phyloP scores from a whole-genome alignment of 2,329 filamentous ascomycete genomes.

The Periglandula ipomoeae region DNA sequence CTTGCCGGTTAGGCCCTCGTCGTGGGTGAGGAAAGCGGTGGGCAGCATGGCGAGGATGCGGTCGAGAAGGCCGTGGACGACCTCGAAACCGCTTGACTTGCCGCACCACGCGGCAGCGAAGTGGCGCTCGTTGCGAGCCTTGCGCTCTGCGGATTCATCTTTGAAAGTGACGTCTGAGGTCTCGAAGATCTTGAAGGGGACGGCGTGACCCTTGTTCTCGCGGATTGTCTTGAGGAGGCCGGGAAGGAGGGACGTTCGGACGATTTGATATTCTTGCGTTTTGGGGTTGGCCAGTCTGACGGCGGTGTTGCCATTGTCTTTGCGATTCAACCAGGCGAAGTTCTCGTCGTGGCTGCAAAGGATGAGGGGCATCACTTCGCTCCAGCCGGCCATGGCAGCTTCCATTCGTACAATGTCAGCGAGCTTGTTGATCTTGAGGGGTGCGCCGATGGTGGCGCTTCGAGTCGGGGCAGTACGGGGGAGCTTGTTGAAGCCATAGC shows the following conservation, averaged over 20 bases:
- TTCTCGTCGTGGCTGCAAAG: conserved; percentile 98
- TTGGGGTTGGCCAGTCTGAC: conserved; percentile 87
- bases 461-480: conserved; percentile 81
- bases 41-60: conserved; percentile 88
- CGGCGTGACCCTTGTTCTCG: conserved; percentile 81
- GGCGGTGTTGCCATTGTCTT: conserved; percentile 75
- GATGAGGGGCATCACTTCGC: conserved; percentile 90
- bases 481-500: conserved; percentile 95
- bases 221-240: conserved; percentile 88
- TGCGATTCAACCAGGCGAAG: conserved; percentile 87
- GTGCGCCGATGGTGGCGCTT: conserved; percentile 76
- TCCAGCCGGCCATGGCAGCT: conserved; percentile 90
- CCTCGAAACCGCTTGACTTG: conserved; percentile 88
- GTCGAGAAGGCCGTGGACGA: conserved; percentile 90
- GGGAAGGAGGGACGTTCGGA: conserved; percentile 76
- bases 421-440: conserved; percentile 88
- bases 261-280: conserved; percentile 86
- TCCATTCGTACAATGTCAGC: conserved; percentile 84
- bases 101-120: conserved; percentile 96
- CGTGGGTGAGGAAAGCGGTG: conserved; percentile 66
- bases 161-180: conserved; percentile 88
- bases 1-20: conserved; percentile 53
- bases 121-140: conserved; percentile 85
- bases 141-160: conserved; percentile 70
- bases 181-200: conserved; percentile 91